Evolutionary conservation across 1,139 yeast species (phyloP).

Genomic region (Hemisphaericaspora xylofermentans): DNA sequence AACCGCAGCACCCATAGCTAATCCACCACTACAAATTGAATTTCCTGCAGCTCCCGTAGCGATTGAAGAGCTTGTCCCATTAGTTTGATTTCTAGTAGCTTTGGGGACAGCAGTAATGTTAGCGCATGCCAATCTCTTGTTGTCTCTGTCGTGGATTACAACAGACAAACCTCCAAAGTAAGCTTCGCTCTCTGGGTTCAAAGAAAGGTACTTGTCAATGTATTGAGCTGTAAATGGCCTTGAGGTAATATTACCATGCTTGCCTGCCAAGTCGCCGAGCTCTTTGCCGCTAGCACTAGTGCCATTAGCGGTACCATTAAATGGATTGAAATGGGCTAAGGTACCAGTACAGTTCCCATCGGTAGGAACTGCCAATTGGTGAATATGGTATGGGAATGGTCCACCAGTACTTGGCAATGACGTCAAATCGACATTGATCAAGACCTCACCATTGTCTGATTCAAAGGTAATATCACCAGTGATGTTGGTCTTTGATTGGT

Average conservation of each 20-base stretch:
- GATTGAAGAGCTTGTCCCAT: conserved; percentile 13
- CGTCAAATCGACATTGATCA: conserved; percentile 29
- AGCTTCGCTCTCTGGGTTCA: conserved; percentile 34
- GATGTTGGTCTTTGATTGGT: conserved; percentile 8
- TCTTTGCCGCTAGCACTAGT: conserved; percentile 28
- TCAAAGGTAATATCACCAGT: conserved; percentile 32
- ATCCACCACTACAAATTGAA: conserved; percentile 13
- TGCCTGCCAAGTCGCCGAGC: conserved; percentile 45
- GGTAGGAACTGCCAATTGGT: conserved; percentile 36
- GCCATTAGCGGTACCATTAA: conserved; percentile 30
- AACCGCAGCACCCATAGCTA: conserved; percentile 14
- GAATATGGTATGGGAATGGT: conserved; percentile 45
- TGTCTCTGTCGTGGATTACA: conserved; percentile 36
- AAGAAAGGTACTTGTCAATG: conserved; percentile 39
- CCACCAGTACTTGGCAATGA: conserved; percentile 40
- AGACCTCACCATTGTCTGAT: conserved; percentile 35
- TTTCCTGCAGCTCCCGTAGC: conserved; percentile 15
- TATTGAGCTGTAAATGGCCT: conserved; percentile 25
- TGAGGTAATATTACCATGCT: conserved; percentile 35
- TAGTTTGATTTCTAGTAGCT: conserved; percentile 7
- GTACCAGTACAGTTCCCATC: conserved; percentile 44
- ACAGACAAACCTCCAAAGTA: conserved; percentile 39
- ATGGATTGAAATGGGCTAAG: conserved; percentile 40
- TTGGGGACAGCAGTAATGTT: conserved; percentile 25
- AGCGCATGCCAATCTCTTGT: conserved; percentile 41